Evolutionary conservation across 2,329 filamentous ascomycete genomes (phyloP).

Genomic region (Arthroderma sp.): DNA sequence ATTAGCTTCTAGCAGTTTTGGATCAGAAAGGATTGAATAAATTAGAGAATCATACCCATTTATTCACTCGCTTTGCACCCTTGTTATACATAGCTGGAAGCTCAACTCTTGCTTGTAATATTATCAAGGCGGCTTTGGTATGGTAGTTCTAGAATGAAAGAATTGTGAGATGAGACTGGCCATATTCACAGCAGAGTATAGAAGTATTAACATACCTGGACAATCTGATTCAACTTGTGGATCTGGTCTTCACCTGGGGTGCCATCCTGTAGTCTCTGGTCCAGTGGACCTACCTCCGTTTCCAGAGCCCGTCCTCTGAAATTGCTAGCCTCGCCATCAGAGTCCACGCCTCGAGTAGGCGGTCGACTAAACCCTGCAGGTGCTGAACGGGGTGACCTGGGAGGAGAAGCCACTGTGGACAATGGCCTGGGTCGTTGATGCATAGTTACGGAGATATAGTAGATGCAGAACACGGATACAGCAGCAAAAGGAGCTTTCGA

Average conservation of each 20-base stretch:
- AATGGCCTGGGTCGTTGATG: slow-evolving; percentile 77
- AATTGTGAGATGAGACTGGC: background rate
- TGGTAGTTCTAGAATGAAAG: slow-evolving; percentile 61
- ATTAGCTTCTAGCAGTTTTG: background rate
- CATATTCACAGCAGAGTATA: background rate
- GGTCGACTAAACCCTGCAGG: slow-evolving; percentile 41
- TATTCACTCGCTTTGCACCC: slow-evolving; percentile 56
- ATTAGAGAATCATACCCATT: slow-evolving; percentile 54
- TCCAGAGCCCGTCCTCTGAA: slow-evolving; percentile 40
- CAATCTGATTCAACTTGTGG: slow-evolving; percentile 80
- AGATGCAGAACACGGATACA: no score
- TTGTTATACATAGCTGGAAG: slow-evolving; percentile 48
- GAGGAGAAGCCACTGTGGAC: slow-evolving; percentile 59
- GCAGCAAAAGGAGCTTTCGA: slow-evolving; percentile 15
- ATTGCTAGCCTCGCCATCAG: slow-evolving; percentile 35
- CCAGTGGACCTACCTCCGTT: slow-evolving; percentile 32
- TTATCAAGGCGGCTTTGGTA: slow-evolving; percentile 70
- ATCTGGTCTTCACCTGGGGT: slow-evolving; percentile 52
- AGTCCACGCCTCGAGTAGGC: slow-evolving; percentile 61
- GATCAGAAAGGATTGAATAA: background rate
- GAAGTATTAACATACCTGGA: slow-evolving; percentile 52
- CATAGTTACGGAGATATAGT: slow-evolving; percentile 39
- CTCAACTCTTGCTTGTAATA: slow-evolving; percentile 67
- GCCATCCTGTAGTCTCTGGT: slow-evolving; percentile 29
- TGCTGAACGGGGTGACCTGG: slow-evolving; percentile 58